These are phyloP conservation scores for Arctium minus DNA, from an alignment of 129 eudicot genomes.

Conservation along the genomic window DNA sequence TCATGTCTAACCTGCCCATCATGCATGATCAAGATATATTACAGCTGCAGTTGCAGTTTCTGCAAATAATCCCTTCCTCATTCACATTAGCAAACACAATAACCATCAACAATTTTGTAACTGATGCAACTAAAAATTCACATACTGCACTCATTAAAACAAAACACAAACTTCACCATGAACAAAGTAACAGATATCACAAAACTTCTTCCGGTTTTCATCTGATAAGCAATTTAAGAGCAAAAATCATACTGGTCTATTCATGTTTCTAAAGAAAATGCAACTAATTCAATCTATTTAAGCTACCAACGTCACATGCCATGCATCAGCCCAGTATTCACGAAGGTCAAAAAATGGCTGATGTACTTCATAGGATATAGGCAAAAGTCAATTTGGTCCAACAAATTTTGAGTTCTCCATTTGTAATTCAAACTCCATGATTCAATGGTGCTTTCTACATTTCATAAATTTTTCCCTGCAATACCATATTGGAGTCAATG, in stretches of 20 bases:
- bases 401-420: not conserved
- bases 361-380: not conserved
- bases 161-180: not conserved
- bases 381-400: not conserved
- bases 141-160: not conserved
- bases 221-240: not conserved
- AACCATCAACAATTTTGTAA: not conserved
- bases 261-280: slow-evolving; percentile 2
- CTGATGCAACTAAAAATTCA: not conserved
- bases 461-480: slow-evolving; percentile 5
- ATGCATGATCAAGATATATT: not conserved
- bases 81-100: not conserved
- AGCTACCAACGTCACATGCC: slow-evolving; percentile 4
- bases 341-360: not conserved
- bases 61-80: not conserved
- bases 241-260: not conserved
- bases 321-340: not conserved
- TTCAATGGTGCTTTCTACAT: not conserved
- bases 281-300: not conserved
- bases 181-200: not conserved
- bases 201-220: not conserved
- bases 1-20: not conserved
- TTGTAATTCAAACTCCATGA: slow-evolving; percentile 11
- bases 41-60: not conserved
- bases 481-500: not conserved